phyloP scores from a whole-genome alignment of 192 early-diverging fungal genomes.

The Umbelopsis vinacea region DNA sequence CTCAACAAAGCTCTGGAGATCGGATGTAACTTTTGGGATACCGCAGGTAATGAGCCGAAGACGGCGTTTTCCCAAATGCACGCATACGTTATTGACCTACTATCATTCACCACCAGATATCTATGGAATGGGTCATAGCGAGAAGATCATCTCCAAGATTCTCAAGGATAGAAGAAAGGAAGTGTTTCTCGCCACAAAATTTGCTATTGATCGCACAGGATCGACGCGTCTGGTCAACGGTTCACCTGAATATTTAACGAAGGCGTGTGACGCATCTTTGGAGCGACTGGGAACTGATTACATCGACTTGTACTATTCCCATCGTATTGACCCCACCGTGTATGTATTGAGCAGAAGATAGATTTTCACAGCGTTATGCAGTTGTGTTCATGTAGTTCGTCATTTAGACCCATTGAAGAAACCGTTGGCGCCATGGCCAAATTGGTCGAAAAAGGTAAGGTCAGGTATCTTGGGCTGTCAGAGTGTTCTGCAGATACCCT shows the following conservation, averaged over 20 bases:
- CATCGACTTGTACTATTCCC: conserved; percentile 46
- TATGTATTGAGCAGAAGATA: neutral
- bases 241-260: conserved; percentile 51
- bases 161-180: conserved; percentile 52
- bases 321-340: conserved; percentile 42
- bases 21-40: conserved; percentile 66
- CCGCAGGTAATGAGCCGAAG: conserved; percentile 10
- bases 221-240: conserved; percentile 30
- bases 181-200: conserved; percentile 68
- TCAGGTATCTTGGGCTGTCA: conserved; percentile 63
- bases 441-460: conserved; percentile 70
- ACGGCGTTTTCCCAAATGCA: too few relatives aligned
- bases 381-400: too few relatives aligned
- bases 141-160: conserved; percentile 52
- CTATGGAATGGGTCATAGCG: conserved; percentile 61
- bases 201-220: conserved; percentile 42
- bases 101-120: conserved; percentile 36
- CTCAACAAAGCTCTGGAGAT: conserved; percentile 54
- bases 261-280: conserved; percentile 32
- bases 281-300: conserved; percentile 34
- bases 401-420: conserved; percentile 58
- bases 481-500: conserved; percentile 63
- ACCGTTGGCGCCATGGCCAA: conserved; percentile 65
- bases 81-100: too few relatives aligned
- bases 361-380: neutral